These are phyloP conservation scores for Hypoxylon sp. DNA, from an alignment of 2,329 filamentous ascomycete species.

Conservation along the genomic window DNA sequence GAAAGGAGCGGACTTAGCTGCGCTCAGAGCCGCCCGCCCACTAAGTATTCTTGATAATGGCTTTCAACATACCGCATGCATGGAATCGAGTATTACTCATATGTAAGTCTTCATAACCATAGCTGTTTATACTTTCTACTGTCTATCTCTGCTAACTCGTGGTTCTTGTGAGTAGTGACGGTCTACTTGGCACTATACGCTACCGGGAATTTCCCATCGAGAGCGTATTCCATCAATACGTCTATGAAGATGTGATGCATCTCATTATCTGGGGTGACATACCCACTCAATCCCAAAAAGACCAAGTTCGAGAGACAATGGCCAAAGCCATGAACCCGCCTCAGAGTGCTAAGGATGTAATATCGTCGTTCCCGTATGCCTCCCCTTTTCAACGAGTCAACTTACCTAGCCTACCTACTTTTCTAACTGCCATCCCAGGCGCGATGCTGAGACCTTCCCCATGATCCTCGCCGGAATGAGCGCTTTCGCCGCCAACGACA, in stretches of 20 bases:
- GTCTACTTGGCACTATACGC: constrained; percentile 44
- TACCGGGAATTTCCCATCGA: constrained; percentile 47
- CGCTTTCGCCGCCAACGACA: constrained; percentile 52
- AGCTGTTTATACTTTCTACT: neutral
- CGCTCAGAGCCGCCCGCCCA: constrained; percentile 30
- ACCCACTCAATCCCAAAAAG: constrained; percentile 53
- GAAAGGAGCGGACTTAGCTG: constrained; percentile 13
- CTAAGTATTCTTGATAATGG: constrained; percentile 46
- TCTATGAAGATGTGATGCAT: constrained; percentile 50
- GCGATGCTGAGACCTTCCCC: constrained; percentile 53
- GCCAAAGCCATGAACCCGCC: constrained; percentile 46
- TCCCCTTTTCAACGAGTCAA: constrained; percentile 6
- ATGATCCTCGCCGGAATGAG: constrained; percentile 56
- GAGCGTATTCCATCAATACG: constrained; percentile 45
- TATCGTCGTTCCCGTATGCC: constrained; percentile 49
- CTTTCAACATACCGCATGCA: constrained; percentile 48
- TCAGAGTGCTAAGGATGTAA: constrained; percentile 45
- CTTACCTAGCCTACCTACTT: neutral
- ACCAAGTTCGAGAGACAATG: constrained; percentile 44
- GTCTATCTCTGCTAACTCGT: constrained; percentile 6
- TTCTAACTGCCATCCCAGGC: constrained; percentile 30
- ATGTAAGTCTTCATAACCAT: constrained; percentile 37
- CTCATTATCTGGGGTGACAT: constrained; percentile 57
- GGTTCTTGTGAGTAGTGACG: constrained; percentile 37
- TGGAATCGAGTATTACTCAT: constrained; percentile 49